Conservation (phyloP, 2,329 filamentous ascomycete species). For the Teratosphaeria epicoccoides region DNA sequence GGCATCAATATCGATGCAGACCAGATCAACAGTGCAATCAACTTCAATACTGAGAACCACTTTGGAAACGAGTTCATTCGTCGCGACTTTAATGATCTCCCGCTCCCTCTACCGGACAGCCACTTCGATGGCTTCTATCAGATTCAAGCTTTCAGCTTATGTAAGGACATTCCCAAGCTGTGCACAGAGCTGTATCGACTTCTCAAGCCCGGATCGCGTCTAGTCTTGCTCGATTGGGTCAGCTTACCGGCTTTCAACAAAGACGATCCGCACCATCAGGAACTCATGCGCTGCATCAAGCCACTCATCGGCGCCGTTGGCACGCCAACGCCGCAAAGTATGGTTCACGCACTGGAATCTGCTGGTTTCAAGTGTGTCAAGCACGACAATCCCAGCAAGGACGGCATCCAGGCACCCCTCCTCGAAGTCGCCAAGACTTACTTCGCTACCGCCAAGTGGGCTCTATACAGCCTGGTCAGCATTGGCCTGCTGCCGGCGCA, state of each 20-base stretch:
- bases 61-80: constrained; percentile 16
- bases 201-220: constrained; percentile 18
- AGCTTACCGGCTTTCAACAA: constrained; percentile 18
- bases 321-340: constrained; percentile 18
- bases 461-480: constrained; percentile 12
- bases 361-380: constrained; percentile 17
- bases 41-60: constrained; percentile 13
- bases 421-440: constrained; percentile 19
- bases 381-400: constrained; percentile 15
- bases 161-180: constrained; percentile 16
- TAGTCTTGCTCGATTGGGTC: constrained; percentile 21
- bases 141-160: constrained; percentile 22
- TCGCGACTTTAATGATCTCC: constrained; percentile 21
- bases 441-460: constrained; percentile 12
- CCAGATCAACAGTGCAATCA: constrained; percentile 17
- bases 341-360: constrained; percentile 11
- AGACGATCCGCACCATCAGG: constrained; percentile 12
- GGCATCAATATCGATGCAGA: constrained; percentile 22
- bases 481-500: constrained; percentile 17
- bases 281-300: constrained; percentile 19
- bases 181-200: constrained; percentile 17
- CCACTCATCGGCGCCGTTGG: constrained; percentile 22
- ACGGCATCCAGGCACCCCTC: constrained; percentile 19
- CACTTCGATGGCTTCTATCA: constrained; percentile 23
- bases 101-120: constrained; percentile 15